Base-by-base conservation (phyloP, 1,284 basidiomycete genomes). In the Ustilago bromivora region DNA sequence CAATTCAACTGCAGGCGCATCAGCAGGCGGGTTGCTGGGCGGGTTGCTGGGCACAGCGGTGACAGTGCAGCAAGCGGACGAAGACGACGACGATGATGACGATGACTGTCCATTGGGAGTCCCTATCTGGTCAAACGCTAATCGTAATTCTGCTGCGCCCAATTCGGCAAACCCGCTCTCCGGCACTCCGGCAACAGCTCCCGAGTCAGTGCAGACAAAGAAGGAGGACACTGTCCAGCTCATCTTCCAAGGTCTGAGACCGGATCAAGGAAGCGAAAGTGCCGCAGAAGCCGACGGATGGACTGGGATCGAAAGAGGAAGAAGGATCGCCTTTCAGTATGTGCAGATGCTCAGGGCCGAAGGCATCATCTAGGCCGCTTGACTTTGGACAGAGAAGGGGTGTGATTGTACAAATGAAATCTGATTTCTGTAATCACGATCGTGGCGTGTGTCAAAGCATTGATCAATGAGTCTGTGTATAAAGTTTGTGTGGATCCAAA, bases 341-440 rank as follows among this genome's bases (percentile, higher is more conserved):
- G 76, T 78, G 12, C 76, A 75, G 58, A 71, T 78, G 68, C 60
- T 78, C 32, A 61, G 76, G 15, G 72, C 71, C 6, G 76, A 78
- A 36, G 72, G 76, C 15, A 74, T 78, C 54, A 78, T 78, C 54
- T 78, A 41, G 31, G 17, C n/a, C 17, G n/a, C 12, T 17, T 46
- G 15, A 17, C 12, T 46, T 10, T 4, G 31, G 36, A 56, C 11
- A 7, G 35, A 38, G 23, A 53, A 13, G 31, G 23, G 23, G 34
- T 34, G 32, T 7, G 19, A 7, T 10, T 31, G 23, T 31, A 23
- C 6, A 13, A 5, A 13, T 51, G 10, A 31, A 46, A 9, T 17
- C n/a, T 32, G 31, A 11, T 51, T 34, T 35, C 32, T 54, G 34
- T 12, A 54, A 36, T 54, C 52, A 35, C 52, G 19, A 35, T 36